Evolutionary conservation across 108 stramenopile genomes (phyloP), one percentile per base, ranked within the genome.

Genomic region (Pinguiococcus pyrenoidosus): DNA sequence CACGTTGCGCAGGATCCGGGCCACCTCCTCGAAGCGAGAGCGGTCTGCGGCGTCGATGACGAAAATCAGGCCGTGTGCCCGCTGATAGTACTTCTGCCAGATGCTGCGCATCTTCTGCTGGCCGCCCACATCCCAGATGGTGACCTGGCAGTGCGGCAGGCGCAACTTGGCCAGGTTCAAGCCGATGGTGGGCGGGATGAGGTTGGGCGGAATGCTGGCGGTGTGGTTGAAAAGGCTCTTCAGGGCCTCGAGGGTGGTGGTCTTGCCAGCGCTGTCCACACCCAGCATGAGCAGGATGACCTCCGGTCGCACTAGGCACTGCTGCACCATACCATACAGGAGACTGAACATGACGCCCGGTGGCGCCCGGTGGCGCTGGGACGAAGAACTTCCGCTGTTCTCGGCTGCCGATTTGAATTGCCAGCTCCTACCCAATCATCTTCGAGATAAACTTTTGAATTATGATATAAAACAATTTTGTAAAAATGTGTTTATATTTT

Each of bases 51-150:
- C 50, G 41, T 74, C 73, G 29, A 74, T 46, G 23, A 74, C 69
- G 34, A 69, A 74, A 14, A 74, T 36, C 12, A 72, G 27, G 29
- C 66, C 73, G 35, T 74, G 61, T 13, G 73, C 70, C 22, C 72
- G 71, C 3, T 66, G 64, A 35, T 74, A 74, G 35, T 74, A 74
- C 24, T 65, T 68, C 21, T 72, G 63, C 73, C 73, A 74, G 18
- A 74, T 53, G 8, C 60, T 59, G 20, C 73, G 56, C 38, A 72
- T 49, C 0, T 53, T 37, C 17, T 68, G 36, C 56, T 68, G 53
- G 18, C 73, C 73, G 17, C 73, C 73, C 17, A 74, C 55, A 23
- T 74, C 73, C 73, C 73, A 74, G 37, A 74, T 59, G 13, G 62
- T 72, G 4, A 74, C 70, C 16, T 34, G 47, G 34, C 38, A 45